phyloP scores from a whole-genome alignment of 768 basidiomycete species.

The Pulveroboletus frians region DNA sequence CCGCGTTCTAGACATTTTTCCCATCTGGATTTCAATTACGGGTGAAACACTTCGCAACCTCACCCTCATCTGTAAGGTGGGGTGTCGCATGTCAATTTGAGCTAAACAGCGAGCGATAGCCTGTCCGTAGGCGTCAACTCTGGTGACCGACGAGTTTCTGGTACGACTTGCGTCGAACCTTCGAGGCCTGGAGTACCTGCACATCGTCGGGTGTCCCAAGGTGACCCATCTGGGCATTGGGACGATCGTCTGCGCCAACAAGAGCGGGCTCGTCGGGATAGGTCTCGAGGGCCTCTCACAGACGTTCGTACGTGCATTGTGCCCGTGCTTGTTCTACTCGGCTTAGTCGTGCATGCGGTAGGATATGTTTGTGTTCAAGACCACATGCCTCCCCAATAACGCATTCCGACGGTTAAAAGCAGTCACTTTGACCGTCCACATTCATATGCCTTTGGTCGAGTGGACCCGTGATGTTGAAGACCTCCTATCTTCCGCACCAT shows the following conservation, averaged over 20 bases:
- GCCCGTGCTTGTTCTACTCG: background rate
- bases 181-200: conserved; percentile 47
- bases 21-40: conserved; percentile 45
- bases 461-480: conserved; percentile 44
- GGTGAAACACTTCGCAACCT: conserved; percentile 48
- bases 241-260: conserved; percentile 43
- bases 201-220: conserved; percentile 63
- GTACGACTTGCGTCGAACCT: conserved; percentile 46
- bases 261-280: conserved; percentile 45
- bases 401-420: conserved; percentile 45
- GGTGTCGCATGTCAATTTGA: conserved; percentile 3
- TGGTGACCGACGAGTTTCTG: conserved; percentile 56
- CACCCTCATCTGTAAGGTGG: conserved; percentile 67
- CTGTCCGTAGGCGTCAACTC: conserved; percentile 44
- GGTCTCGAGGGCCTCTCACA: conserved; percentile 60
- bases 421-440: conserved; percentile 52
- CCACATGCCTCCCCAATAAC: conserved; percentile 30
- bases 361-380: conserved; percentile 50
- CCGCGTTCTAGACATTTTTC: conserved; percentile 45
- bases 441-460: conserved; percentile 29
- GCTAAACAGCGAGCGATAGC: background rate
- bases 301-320: conserved; percentile 45
- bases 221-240: conserved; percentile 59
- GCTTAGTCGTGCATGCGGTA: conserved; percentile 23
- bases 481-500: conserved; percentile 45